These are phyloP conservation scores for Periconia sp. DNA, from an alignment of 2,329 filamentous ascomycete species.

Conservation along the genomic window DNA sequence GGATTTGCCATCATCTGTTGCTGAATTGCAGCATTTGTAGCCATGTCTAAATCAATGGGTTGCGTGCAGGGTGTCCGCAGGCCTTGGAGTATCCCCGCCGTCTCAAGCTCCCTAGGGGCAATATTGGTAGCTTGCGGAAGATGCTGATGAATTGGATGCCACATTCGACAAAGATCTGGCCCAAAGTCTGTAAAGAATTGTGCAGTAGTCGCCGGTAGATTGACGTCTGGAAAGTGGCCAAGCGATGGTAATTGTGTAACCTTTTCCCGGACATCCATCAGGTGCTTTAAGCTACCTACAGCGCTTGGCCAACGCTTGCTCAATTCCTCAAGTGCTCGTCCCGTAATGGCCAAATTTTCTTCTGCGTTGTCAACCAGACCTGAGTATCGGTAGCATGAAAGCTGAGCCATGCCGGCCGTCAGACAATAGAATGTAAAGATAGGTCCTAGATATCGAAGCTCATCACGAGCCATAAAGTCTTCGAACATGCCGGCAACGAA, in stretches of 20 bases:
- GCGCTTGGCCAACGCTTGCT: constrained; percentile 40
- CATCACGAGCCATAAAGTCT: constrained; percentile 50
- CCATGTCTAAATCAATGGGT: constrained; percentile 25
- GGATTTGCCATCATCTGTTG: constrained; percentile 26
- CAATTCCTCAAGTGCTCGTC: constrained; percentile 35
- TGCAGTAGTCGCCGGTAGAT: constrained; percentile 26
- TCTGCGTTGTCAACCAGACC: constrained; percentile 34
- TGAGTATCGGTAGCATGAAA: constrained; percentile 46
- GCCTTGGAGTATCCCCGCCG: constrained; percentile 39
- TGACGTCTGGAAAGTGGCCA: constrained; percentile 35
- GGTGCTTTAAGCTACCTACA: constrained; percentile 37
- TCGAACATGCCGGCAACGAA: constrained; percentile 52
- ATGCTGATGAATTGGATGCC: constrained; percentile 29
- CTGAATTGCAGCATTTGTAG: constrained; percentile 14
- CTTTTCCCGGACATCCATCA: constrained; percentile 41
- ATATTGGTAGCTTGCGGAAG: constrained; percentile 24
- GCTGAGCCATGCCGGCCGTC: constrained; percentile 47
- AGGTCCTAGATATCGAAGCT: constrained; percentile 48
- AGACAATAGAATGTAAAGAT: constrained; percentile 52
- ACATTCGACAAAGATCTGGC: constrained; percentile 40
- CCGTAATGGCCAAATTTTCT: constrained; percentile 35
- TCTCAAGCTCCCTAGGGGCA: constrained; percentile 35
- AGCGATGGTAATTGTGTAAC: constrained; percentile 32
- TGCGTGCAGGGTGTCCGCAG: constrained; percentile 31
- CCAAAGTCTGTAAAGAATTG: constrained; percentile 42